Percentiles rank a stretch among this genome's conserved stretches.
Conservation (phyloP, 2,329 filamentous ascomycete genomes). For the Apiospora pterosperma region DNA sequence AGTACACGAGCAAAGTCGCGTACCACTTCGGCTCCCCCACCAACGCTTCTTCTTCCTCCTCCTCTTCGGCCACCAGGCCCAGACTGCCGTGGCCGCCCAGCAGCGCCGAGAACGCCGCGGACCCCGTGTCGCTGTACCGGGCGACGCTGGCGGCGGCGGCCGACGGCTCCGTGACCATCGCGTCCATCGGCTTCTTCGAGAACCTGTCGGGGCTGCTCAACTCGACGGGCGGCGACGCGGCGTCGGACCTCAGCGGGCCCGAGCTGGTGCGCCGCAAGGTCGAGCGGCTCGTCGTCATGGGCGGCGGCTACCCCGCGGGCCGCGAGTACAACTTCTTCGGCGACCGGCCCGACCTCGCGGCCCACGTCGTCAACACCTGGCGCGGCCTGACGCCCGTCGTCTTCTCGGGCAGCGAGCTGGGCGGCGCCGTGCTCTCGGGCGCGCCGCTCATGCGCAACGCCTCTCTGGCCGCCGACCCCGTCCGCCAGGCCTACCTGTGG, state of each 20-base stretch:
- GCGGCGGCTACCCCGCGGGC: conserved; percentile 45
- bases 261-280: conserved; percentile 43
- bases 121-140: conserved; percentile 43
- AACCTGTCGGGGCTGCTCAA: conserved; percentile 45
- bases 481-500: conserved; percentile 35
- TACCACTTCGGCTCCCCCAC: conserved; percentile 33
- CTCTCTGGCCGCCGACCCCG: too few species aligned
- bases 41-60: background rate
- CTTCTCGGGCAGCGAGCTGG: conserved; percentile 42
- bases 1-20: conserved; percentile 44
- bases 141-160: conserved; percentile 35
- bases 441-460: conserved; percentile 28
- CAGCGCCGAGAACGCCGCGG: conserved; percentile 32
- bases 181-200: conserved; percentile 42
- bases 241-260: conserved; percentile 35
- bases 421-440: conserved; percentile 38
- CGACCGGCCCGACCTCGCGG: conserved; percentile 32
- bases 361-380: conserved; percentile 45
- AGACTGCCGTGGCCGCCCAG: conserved; percentile 25
- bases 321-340: conserved; percentile 48
- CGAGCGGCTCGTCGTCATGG: conserved; percentile 48
- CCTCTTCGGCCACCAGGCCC: background rate
- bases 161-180: conserved; percentile 40
- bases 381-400: conserved; percentile 27
- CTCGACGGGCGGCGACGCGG: conserved; percentile 35